Conservation (phyloP, 164 flowering plant genomes). For the Platanus orientalis region DNA sequence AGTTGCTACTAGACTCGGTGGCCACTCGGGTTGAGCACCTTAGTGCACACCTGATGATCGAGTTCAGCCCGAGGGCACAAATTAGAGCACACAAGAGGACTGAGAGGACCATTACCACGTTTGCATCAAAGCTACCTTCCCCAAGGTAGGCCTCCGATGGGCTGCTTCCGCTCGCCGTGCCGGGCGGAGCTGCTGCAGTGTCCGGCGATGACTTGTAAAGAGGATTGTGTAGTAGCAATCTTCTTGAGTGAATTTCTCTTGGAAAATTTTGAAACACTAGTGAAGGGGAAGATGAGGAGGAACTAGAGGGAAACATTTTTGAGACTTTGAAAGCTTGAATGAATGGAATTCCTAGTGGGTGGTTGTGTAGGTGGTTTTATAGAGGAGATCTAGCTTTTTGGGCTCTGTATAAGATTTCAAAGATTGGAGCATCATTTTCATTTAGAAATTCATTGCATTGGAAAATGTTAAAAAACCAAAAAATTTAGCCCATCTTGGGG, state of each 20-base stretch:
- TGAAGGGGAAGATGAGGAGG: background rate
- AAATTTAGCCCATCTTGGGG: background rate
- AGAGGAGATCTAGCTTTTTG: slow-evolving; percentile 9
- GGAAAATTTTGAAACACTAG: slow-evolving; percentile 8
- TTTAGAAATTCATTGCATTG: slow-evolving; percentile 18
- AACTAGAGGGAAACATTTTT: slow-evolving; percentile 13
- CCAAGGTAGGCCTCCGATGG: slow-evolving; percentile 14
- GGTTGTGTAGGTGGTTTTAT: slow-evolving; percentile 7
- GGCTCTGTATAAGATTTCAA: background rate
- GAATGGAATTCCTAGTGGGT: background rate
- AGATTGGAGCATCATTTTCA: no score
- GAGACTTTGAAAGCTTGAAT: background rate
- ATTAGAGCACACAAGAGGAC: slow-evolving; percentile 71
- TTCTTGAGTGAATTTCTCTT: slow-evolving; percentile 31
- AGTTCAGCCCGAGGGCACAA: slow-evolving; percentile 67
- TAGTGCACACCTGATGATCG: slow-evolving; percentile 56
- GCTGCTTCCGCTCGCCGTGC: slow-evolving; percentile 4
- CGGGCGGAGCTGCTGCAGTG: slow-evolving; percentile 16
- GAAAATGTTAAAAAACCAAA: background rate
- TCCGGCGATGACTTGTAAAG: slow-evolving; percentile 10
- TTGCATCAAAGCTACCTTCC: slow-evolving; percentile 48
- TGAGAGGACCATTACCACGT: slow-evolving; percentile 68
- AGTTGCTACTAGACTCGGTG: slow-evolving; percentile 6
- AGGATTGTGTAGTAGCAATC: slow-evolving; percentile 28
- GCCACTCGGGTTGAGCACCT: slow-evolving; percentile 47